Conservation (phyloP, 352 stramenopile genomes). For the Phytophthora pistaciae region DNA sequence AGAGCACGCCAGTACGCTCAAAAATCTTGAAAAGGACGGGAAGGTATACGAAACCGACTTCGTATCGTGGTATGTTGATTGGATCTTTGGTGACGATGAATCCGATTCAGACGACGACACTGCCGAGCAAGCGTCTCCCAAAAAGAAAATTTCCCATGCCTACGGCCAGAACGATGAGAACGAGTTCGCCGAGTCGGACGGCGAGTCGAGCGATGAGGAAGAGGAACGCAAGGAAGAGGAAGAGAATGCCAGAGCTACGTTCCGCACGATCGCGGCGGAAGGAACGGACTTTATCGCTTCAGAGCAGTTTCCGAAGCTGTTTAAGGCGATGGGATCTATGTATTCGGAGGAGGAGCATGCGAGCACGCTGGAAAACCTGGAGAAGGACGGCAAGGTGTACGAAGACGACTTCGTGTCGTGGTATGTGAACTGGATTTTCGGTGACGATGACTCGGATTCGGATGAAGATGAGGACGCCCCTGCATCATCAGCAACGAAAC, state of each 20-base stretch:
- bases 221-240: conserved; percentile 75
- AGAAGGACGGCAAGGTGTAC: conserved; percentile 59
- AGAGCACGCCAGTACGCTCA: conserved; percentile 37
- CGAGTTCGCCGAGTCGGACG: conserved; percentile 56
- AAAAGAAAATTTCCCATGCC: conserved; percentile 22
- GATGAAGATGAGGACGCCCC: conserved; percentile 38
- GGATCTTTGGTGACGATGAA: conserved; percentile 50
- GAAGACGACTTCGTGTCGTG: conserved; percentile 66
- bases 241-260: conserved; percentile 51
- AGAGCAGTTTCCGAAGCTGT: conserved; percentile 61
- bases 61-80: conserved; percentile 60
- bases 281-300: conserved; percentile 41
- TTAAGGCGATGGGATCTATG: conserved; percentile 63
- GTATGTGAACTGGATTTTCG: conserved; percentile 77
- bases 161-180: conserved; percentile 80
- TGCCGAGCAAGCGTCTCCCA: background rate
- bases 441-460: conserved; percentile 56
- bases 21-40: conserved; percentile 9
- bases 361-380: conserved; percentile 43
- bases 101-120: conserved; percentile 25
- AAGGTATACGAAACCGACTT: conserved; percentile 50
- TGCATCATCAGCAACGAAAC: conserved; percentile 11
- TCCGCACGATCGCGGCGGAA: conserved; percentile 45
- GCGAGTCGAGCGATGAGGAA: conserved; percentile 70
- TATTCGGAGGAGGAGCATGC: conserved; percentile 69